Base-by-base conservation (phyloP, 1,139 yeast species). In the Magnusiomyces clavatus region DNA sequence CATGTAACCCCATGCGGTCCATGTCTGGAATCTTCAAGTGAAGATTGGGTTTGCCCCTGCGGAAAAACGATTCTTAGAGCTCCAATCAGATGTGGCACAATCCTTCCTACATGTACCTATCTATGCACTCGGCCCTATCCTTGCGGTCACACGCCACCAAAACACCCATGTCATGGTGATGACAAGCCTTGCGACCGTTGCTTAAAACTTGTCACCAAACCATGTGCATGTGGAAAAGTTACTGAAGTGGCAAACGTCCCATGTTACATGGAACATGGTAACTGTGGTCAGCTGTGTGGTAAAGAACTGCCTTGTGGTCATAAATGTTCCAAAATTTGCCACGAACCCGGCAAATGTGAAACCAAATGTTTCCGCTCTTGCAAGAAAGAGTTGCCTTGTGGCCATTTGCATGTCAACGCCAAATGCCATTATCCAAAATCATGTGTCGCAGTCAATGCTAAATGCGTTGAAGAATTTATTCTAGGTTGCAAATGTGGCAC, bases 11-110 rank as follows among this genome's bases (percentile, higher is more conserved):
- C 86, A 1, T 89, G 97, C 69, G 81, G 82, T 1, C 84, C 90
- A 10, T 89, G 97, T 65, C 67, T 86, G 49, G 96, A 88, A 61
- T 85, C 95, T 4, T 77, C 88, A 12, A 80, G 82, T 50, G 92
- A 86, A 35, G 97, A 89, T 64, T 71, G 87, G 60, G 76, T 82
- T 2, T 89, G 97, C 64, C 77, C 85, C 52, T 89, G 97, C 72
- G 96, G 97, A 1, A 75, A 77, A 54, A 89, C 97, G 0, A 75
- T 83, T 2, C 72, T 88, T 10, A 77, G 77, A 49, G 96, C 96
- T 0, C 97, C 97, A 0, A 89, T 88, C 11, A 74, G 96, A 58
- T 89, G 97, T 70, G 97, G 97, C 12, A 80, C 92, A 0, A 73
- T 70, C 47, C 65, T 81, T 35, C 85, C 92, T 6, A 74, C 73